Conservation (phyloP, 2,329 filamentous ascomycete species). For the Fusarium clavum region DNA sequence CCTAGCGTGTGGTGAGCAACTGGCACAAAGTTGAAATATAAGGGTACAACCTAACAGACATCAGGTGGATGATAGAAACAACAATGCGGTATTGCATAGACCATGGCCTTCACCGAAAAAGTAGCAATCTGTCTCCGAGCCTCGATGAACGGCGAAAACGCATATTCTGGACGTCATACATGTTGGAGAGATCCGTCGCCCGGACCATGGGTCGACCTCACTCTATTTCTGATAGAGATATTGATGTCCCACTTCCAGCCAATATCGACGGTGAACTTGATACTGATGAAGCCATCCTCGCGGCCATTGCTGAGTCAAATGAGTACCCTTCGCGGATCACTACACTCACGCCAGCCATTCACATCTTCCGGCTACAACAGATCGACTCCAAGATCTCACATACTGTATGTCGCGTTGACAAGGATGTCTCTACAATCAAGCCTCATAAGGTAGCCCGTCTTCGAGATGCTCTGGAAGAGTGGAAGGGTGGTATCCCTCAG, state of each 20-base stretch:
- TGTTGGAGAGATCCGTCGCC: conserved; percentile 2
- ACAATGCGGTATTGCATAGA: conserved; percentile 1
- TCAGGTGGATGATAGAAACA: conserved; percentile 10
- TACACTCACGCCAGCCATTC: background rate
- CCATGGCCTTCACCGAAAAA: background rate
- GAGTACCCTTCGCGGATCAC: background rate
- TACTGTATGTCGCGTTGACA: background rate
- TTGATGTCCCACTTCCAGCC: background rate
- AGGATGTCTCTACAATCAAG: background rate
- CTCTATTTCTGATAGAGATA: conserved; percentile 8
- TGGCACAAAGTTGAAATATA: rapidly evolving
- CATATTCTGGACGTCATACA: conserved; percentile 9
- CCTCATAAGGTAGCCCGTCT: background rate
- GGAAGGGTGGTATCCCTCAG: background rate
- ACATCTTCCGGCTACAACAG: conserved; percentile 2
- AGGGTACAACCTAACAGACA: rapidly evolving
- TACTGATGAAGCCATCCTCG: background rate
- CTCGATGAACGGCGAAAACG: background rate
- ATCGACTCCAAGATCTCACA: conserved; percentile 8
- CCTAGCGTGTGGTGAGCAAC: background rate
- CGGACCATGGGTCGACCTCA: conserved; percentile 10
- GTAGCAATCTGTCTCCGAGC: background rate
- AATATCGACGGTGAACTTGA: background rate
- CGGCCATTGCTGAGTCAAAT: background rate
- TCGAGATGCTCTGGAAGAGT: background rate